A percentile compares a stretch with the other conserved stretches of the same genome.
These are phyloP conservation scores for Apiotrichum siamense DNA, from an alignment of 1,284 basidiomycete genomes.

Conservation along the genomic window DNA sequence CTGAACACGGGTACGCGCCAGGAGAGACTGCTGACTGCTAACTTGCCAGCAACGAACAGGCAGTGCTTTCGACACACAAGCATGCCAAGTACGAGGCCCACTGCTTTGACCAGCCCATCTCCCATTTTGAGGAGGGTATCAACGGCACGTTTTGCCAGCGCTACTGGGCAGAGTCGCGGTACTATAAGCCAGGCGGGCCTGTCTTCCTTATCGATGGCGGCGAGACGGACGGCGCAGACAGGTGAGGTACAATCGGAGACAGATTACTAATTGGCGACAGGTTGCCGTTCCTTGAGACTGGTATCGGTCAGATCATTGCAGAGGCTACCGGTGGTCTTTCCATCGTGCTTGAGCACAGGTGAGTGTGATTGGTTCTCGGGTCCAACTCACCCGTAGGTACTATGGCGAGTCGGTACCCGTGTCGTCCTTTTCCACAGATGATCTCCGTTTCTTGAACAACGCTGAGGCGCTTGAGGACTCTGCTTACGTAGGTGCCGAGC, in stretches of 20 bases:
- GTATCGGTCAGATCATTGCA: conserved; percentile 78
- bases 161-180: conserved; percentile 83
- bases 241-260: conserved; percentile 15
- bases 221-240: conserved; percentile 56
- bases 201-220: conserved; percentile 78
- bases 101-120: conserved; percentile 77
- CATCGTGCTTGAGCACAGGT: conserved; percentile 87
- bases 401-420: conserved; percentile 70
- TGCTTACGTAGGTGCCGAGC: conserved; percentile 50
- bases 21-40: no score
- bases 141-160: conserved; percentile 51
- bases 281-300: conserved; percentile 50
- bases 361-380: conserved; percentile 26
- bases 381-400: conserved; percentile 19
- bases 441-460: conserved; percentile 77
- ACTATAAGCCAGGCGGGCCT: conserved; percentile 69
- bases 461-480: conserved; percentile 86
- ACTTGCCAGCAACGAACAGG: conserved; percentile 1
- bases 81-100: conserved; percentile 34
- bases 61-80: background rate
- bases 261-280: conserved; percentile 14
- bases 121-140: conserved; percentile 54
- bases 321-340: conserved; percentile 73
- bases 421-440: conserved; percentile 62
- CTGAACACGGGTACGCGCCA: no score